Evolutionary conservation across 768 basidiomycete species (phyloP), one percentile per base, ranked within the genome.

Genomic region (Tylopilus felleus): DNA sequence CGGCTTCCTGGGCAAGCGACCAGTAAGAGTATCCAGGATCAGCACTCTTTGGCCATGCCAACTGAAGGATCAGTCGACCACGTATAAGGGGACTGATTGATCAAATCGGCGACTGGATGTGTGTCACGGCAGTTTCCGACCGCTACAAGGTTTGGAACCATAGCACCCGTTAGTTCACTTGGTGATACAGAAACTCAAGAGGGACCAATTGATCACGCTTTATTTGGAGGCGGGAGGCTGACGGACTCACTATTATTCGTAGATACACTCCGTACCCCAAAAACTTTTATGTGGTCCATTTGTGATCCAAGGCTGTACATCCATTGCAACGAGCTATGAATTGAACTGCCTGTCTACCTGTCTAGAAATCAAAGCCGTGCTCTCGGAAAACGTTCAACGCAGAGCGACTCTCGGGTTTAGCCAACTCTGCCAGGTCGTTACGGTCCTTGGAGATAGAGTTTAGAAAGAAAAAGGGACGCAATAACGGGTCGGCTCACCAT

Each of bases 281-380:
- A n/a, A n/a, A n/a, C n/a, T n/a, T n/a, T n/a, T n/a, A n/a, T n/a
- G n/a, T n/a, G 38, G 9, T 19, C 17, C n/a, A 21, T 40, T 5
- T 40, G 39, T 22, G 39, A 19, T 38, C 19, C 7, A n/a, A 19
- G 19, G 8, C 19, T n/a, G 38, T 36, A 36, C 35, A 17, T 36
- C 35, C 16, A 36, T 36, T 36, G 5, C 35, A 36, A 17, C 35
- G 8, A 38, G 19, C n/a, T 47, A 28, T 35, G 39, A 16, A 29
- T 43, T 41, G 13, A 19, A 14, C 5, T 40, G 31, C 14, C 17
- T 39, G 39, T 65, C 68, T 76, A 96, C 66, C 97, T 35, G 35
- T 65, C 68, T 77, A 96, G 67, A 97, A 98, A 53, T 98, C 95
- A 65, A 98, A 92, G 4, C 94, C 94, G 56, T 90, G 85, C 57